Base-by-base conservation (phyloP, 805 yeast genomes). In the Lipomyces starkeyi region DNA sequence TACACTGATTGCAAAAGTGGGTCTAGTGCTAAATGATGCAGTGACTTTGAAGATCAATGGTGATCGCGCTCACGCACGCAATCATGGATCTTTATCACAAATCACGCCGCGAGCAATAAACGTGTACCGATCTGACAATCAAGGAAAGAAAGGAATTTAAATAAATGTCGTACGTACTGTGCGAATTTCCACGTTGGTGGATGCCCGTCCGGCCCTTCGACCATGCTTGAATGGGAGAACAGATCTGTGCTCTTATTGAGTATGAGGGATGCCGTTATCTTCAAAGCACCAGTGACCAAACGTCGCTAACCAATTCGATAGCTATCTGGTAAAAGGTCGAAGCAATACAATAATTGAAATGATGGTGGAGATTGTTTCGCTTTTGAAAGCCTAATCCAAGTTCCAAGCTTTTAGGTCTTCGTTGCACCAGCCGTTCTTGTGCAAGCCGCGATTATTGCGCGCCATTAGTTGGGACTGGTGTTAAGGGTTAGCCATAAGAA, bases 171-270 rank as follows among this genome's bases (percentile, higher is more conserved):
- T 27, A 67, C 75, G 52, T 73, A 73, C 75, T 74, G 76, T 34
- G 76, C 76, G 61, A 74, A 74, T 62, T 74, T 74, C 76, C 76
- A 74, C 43, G 73, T 71, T 22, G 70, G 72, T 47, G 58, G 53
- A 56, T 67, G 69, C 54, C 66, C 66, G 63, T 68, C 70, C 9
- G 70, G 72, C 29, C 70, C 71, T 40, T 69, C 72, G 43, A 69
- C 73, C 72, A 69, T 70, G 59, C 37, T 37, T 43, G 49, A 17
- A 43, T n/a, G 49, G 49, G 7, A 43, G 49, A 43, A 17, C 49
- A n/a, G 49, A 43, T 43, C 49, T 43, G 20, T 43, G 20, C 22
- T 43, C 49, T n/a, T 43, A 43, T 43, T 43, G 49, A 43, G 49
- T 17, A 43, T 43, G 20, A n/a, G 25, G 20, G 49, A 43, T n/a